These are phyloP conservation scores for Rosa hybrid DNA, from an alignment of 331 rosid genomes.

Conservation along the genomic window DNA sequence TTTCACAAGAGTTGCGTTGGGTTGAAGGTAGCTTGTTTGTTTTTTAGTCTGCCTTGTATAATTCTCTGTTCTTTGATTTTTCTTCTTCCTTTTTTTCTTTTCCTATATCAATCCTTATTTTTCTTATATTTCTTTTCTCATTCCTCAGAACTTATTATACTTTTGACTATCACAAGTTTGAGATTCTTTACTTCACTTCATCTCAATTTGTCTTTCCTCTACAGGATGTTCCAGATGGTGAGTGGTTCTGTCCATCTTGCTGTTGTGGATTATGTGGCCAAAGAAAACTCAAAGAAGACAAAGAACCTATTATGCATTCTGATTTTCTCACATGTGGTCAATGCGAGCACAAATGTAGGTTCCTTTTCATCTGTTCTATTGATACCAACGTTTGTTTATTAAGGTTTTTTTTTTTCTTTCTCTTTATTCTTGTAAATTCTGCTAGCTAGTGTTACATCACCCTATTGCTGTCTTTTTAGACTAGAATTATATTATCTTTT, in stretches of 20 bases:
- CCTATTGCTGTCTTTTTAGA: neutral
- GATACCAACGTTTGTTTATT: neutral
- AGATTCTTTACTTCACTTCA: constrained; percentile 26
- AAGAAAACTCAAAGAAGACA: constrained; percentile 25
- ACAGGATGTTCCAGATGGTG: constrained; percentile 56
- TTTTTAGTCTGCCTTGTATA: neutral
- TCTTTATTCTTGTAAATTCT: neutral
- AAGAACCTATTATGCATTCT: constrained; percentile 15
- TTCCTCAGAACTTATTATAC: constrained; percentile 16
- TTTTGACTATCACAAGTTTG: constrained; percentile 19
- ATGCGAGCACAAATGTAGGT: constrained; percentile 48
- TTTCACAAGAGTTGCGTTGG: constrained; percentile 66
- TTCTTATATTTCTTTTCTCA: neutral
- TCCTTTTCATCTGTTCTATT: neutral
- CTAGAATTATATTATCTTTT: neutral
- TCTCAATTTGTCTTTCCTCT: constrained; percentile 15
- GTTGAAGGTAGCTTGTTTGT: constrained; percentile 50
- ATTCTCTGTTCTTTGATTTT: neutral
- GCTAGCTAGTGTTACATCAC: neutral
- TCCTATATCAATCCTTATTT: neutral
- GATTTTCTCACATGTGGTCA: constrained; percentile 44
- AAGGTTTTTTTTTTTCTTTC: neutral
- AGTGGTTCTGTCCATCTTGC: constrained; percentile 57
- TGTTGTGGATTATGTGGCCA: constrained; percentile 49
- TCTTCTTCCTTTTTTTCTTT: constrained; percentile 20